Evolutionary conservation across 345 rosid species (phyloP).

Genomic region (Heritiera littoralis): DNA sequence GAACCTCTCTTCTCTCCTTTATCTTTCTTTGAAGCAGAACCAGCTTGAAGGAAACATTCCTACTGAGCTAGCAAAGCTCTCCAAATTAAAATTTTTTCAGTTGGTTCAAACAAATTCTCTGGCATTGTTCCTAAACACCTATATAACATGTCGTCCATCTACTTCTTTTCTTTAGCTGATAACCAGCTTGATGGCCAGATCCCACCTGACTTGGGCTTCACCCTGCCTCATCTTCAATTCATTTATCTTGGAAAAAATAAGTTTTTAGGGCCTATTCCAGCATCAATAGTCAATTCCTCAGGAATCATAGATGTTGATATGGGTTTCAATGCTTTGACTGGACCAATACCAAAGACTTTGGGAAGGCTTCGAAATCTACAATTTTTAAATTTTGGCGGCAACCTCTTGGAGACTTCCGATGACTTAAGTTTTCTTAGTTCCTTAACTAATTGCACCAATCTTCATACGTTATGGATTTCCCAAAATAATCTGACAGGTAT

Average conservation of each 20-base stretch:
- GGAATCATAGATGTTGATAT: slow-evolving; percentile 11
- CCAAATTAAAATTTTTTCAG: background rate
- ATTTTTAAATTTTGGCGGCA: background rate
- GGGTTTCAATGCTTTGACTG: background rate
- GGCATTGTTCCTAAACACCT: slow-evolving; percentile 23
- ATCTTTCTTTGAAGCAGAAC: slow-evolving; percentile 11
- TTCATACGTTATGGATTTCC: background rate
- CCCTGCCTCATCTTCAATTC: slow-evolving; percentile 18
- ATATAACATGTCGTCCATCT: slow-evolving; percentile 20
- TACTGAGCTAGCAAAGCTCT: slow-evolving; percentile 9
- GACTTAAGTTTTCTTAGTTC: slow-evolving; percentile 25
- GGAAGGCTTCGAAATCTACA: slow-evolving; percentile 20
- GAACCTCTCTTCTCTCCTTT: slow-evolving; percentile 16
- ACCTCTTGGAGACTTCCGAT: slow-evolving; percentile 10
- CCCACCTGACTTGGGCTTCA: slow-evolving; percentile 16
- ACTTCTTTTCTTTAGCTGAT: background rate
- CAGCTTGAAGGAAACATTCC: slow-evolving; percentile 25
- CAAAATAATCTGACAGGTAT: slow-evolving; percentile 23
- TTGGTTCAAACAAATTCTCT: slow-evolving; percentile 11
- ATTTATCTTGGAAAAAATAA: background rate
- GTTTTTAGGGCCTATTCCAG: slow-evolving; percentile 27
- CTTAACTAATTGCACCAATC: slow-evolving; percentile 24
- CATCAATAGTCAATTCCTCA: slow-evolving; percentile 28
- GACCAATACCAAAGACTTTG: slow-evolving; percentile 19
- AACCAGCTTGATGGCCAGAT: slow-evolving; percentile 23